Conservation (phyloP, 768 basidiomycete species). For the Xerocomellus chrysenteron region DNA sequence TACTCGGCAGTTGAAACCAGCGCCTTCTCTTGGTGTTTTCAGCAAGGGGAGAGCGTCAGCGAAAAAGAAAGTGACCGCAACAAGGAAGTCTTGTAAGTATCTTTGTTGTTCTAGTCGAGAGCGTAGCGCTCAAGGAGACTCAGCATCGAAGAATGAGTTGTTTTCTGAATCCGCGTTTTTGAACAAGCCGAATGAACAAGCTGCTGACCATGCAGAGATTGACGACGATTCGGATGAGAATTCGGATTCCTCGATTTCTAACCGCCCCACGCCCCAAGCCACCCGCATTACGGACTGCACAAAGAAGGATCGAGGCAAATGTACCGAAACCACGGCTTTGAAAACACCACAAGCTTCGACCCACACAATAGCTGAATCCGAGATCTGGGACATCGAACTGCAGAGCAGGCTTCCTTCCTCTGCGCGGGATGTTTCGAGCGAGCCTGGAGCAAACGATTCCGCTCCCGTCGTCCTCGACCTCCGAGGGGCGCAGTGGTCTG, state of each 20-base stretch:
- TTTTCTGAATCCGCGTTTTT: conserved; percentile 54
- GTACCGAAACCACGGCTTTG: background rate
- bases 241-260: conserved; percentile 18
- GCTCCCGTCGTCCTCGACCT: conserved; percentile 40
- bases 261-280: conserved; percentile 16
- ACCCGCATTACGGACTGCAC: conserved; percentile 1
- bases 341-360: background rate
- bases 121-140: background rate
- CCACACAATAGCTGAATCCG: conserved; percentile 33
- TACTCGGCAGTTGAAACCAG: conserved; percentile 29
- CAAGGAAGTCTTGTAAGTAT: conserved; percentile 17
- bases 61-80: conserved; percentile 19
- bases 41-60: conserved; percentile 36
- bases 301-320: background rate
- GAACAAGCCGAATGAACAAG: conserved; percentile 26
- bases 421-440: conserved; percentile 13
- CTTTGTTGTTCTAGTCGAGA: background rate
- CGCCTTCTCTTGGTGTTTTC: conserved; percentile 34
- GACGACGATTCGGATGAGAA: conserved; percentile 3
- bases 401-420: conserved; percentile 31
- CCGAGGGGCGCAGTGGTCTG: conserved; percentile 30
- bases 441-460: conserved; percentile 10
- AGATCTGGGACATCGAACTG: conserved; percentile 57
- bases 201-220: conserved; percentile 4
- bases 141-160: conserved; percentile 14